Conservation (phyloP, 768 basidiomycete genomes). For the Megacollybia marginata region DNA sequence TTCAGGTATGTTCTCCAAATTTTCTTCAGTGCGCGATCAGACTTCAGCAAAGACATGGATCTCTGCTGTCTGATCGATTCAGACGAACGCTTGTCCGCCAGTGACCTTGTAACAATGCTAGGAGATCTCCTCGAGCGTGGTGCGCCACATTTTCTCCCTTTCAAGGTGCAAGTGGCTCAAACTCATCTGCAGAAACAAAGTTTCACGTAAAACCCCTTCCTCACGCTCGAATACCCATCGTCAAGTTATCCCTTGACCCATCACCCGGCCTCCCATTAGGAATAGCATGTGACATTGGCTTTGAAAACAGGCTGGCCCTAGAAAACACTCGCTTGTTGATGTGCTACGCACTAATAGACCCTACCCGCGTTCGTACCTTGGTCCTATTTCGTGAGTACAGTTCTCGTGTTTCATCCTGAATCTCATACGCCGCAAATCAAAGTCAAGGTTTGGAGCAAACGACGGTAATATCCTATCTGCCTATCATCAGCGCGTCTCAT, state of each 20-base stretch:
- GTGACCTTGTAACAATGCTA: constrained; percentile 90
- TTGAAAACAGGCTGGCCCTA: constrained; percentile 93
- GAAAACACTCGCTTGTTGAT: constrained; percentile 95
- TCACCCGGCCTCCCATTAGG: constrained; percentile 76
- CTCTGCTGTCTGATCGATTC: constrained; percentile 94
- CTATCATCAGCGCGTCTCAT: constrained; percentile 2
- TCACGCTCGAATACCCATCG: constrained; percentile 96
- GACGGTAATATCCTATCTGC: constrained; percentile 46
- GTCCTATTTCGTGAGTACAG: constrained; percentile 87
- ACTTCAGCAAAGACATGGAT: constrained; percentile 80
- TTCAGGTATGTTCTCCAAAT: constrained; percentile 50
- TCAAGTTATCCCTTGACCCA: constrained; percentile 90
- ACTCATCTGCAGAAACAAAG: constrained; percentile 66
- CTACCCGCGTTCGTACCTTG: constrained; percentile 85
- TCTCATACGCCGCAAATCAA: neutral
- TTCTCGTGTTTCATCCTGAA: constrained; percentile 1
- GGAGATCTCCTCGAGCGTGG: constrained; percentile 91
- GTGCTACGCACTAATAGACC: constrained; percentile 97
- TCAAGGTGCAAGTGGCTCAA: constrained; percentile 2
- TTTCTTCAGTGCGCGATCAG: constrained; percentile 1
- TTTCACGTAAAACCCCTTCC: constrained; percentile 95
- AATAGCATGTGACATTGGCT: constrained; percentile 97
- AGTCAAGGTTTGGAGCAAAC: constrained; percentile 99
- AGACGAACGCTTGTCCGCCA: constrained; percentile 66
- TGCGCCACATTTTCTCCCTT: constrained; percentile 29